Evolutionary conservation across 2,329 filamentous ascomycete genomes (phyloP).

Genomic region (Pyricularia sp.): DNA sequence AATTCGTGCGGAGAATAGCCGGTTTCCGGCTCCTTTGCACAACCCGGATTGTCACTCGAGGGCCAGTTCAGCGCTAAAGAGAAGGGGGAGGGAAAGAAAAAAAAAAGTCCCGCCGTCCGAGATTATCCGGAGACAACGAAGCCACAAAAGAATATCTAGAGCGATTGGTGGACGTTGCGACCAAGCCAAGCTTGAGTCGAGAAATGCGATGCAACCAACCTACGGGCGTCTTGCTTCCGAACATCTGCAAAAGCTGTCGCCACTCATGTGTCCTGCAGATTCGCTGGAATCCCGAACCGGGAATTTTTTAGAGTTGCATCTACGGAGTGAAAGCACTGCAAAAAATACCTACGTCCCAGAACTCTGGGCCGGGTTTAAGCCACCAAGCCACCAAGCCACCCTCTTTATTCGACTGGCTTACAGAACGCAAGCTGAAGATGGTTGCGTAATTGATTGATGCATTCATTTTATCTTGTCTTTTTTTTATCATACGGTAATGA

Average conservation of each 20-base stretch:
- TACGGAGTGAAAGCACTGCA: not conserved
- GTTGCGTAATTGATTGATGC: not conserved
- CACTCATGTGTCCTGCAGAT: not conserved
- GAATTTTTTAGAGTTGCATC: not conserved
- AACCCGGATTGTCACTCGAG: too few relatives aligned
- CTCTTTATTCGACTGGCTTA: not conserved
- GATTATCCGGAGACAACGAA: not conserved
- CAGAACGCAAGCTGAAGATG: not conserved
- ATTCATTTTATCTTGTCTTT: too few relatives aligned
- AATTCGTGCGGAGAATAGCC: not conserved
- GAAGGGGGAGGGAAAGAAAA: not conserved
- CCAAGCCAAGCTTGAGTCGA: not conserved
- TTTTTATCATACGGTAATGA: too few relatives aligned
- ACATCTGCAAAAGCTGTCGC: not conserved
- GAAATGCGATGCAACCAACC: not conserved
- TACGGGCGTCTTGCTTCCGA: not conserved
- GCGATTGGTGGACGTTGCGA: not conserved
- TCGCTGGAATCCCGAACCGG: too few relatives aligned
- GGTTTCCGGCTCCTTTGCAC: too few relatives aligned
- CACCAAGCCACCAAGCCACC: not conserved
- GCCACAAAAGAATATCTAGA: not conserved
- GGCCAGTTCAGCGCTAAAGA: too few relatives aligned
- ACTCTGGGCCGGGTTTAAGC: not conserved
- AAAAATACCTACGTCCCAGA: not conserved
- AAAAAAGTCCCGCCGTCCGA: not conserved